Base-by-base conservation (phyloP, 2,329 filamentous ascomycete genomes). In the Sporothrix curviconia region DNA sequence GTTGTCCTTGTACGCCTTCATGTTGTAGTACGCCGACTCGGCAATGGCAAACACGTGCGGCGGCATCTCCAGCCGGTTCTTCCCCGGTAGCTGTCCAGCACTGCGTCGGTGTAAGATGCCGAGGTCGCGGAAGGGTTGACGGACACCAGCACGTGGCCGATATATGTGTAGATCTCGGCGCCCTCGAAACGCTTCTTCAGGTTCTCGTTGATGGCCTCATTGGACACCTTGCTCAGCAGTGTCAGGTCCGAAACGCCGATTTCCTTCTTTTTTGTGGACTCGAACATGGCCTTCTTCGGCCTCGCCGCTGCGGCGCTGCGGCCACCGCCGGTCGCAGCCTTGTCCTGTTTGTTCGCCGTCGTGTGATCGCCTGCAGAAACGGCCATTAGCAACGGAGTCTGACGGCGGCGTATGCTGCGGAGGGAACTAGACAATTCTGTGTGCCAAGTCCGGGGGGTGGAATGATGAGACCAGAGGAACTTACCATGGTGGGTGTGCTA, bases 121-220 rank as follows among this genome's bases (percentile, higher is more conserved):
- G 77, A 96, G 80, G 70, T 99, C 94, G 70, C 90, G 86, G 74
- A 99, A 99, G 94, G 94, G 74, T 99, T 99, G 72, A 99, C 94
- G 39, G 94, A 97, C 66, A 99, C 94, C 81, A 99, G 75, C 74
- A 99, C 94, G 87, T 97, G 92, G 76, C 94, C 94, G 71, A 99
- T 99, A 74, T 99, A 99, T 69, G 94, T 99, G 78, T 99, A 99
- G 72, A 99, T 99, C 76, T 99, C 92, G 72, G 82, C 87, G 79
- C 92, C 92, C 71, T 97, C 90, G 74, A 99, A 99, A 61, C 94
- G 86, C 78, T 97, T 95, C 80, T 96, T 96, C 72, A 99, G 72
- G 72, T 99, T 99, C 58, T 97, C 94, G 76, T 99, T 99, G 79
- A 99, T 99, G 61, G 92, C 92, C 73, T 99, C 94, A 73, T 99